phyloP scores from a whole-genome alignment of 176 grass and related monocot species.

The Dactylis glomerata region DNA sequence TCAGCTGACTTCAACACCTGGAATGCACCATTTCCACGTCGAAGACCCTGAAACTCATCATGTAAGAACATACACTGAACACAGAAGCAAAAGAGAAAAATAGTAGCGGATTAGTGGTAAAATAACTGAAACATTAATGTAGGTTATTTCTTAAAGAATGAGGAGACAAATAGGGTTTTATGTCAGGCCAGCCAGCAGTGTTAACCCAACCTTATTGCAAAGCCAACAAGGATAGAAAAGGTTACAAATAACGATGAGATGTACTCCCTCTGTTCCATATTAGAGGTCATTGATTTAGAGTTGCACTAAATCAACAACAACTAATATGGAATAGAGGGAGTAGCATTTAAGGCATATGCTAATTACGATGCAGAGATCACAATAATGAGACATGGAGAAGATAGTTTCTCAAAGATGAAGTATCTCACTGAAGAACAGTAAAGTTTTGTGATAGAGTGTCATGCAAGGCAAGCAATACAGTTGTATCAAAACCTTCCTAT shows the following conservation, averaged over 20 bases:
- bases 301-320: no score
- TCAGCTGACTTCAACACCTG: constrained; percentile 80
- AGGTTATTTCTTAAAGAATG: not conserved
- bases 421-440: not conserved
- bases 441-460: not conserved
- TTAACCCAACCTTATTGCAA: constrained; percentile 1
- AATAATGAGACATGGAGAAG: not conserved
- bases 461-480: no score
- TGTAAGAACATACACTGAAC: not conserved
- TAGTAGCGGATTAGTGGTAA: not conserved
- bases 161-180: not conserved
- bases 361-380: not conserved
- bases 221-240: not conserved
- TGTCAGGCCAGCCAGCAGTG: not conserved
- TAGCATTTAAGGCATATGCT: not conserved
- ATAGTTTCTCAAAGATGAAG: not conserved
- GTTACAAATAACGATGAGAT: not conserved
- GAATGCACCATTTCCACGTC: constrained; percentile 56
- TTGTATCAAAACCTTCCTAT: no score
- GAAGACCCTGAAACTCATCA: constrained; percentile 61
- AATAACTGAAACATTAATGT: constrained; percentile 14
- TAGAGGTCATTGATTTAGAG: no score
- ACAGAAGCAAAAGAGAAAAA: not conserved
- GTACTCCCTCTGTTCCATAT: no score
- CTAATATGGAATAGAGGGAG: no score